Evolutionary conservation across 2,329 filamentous ascomycete species (phyloP).

Genomic region (Pseudogymnoascus verrucosus): DNA sequence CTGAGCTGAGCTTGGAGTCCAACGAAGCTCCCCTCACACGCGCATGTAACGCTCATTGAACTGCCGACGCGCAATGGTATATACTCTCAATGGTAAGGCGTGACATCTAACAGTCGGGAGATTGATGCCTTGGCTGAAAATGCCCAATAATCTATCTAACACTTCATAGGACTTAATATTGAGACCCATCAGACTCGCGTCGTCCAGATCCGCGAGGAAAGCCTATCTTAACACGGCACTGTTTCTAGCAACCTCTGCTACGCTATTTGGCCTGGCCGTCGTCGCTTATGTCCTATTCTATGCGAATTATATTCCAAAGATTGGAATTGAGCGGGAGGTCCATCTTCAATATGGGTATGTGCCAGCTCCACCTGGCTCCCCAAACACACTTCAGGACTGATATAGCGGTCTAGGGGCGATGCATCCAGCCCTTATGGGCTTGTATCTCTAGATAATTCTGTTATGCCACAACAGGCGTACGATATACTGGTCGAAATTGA

Average conservation of each 20-base stretch:
- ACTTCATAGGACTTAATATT: slow-evolving; percentile 41
- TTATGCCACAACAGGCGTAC: slow-evolving; percentile 71
- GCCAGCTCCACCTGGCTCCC: neutral
- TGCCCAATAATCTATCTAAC: neutral
- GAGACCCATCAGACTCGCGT: slow-evolving; percentile 44
- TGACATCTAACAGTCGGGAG: neutral
- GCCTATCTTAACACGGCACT: slow-evolving; percentile 51
- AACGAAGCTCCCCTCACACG: neutral
- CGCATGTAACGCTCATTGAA: neutral
- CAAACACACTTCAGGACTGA: neutral
- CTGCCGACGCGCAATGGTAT: neutral
- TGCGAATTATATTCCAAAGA: slow-evolving; percentile 57
- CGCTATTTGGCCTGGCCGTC: slow-evolving; percentile 50
- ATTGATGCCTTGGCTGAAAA: neutral
- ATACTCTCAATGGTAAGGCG: neutral
- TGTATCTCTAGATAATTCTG: slow-evolving; percentile 31
- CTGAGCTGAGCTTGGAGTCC: slow-evolving; percentile 1
- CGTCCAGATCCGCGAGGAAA: slow-evolving; percentile 54
- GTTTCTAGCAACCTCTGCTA: slow-evolving; percentile 35
- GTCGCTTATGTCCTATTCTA: slow-evolving; percentile 61
- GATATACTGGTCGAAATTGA: slow-evolving; percentile 69
- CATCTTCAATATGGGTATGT: slow-evolving; percentile 58
- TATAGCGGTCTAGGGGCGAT: slow-evolving; percentile 27
- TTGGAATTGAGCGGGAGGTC: slow-evolving; percentile 52
- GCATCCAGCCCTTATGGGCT: slow-evolving; percentile 28